Base-by-base conservation (phyloP, 2,329 filamentous ascomycete species). In the Scopulariopsis brevicaulis region DNA sequence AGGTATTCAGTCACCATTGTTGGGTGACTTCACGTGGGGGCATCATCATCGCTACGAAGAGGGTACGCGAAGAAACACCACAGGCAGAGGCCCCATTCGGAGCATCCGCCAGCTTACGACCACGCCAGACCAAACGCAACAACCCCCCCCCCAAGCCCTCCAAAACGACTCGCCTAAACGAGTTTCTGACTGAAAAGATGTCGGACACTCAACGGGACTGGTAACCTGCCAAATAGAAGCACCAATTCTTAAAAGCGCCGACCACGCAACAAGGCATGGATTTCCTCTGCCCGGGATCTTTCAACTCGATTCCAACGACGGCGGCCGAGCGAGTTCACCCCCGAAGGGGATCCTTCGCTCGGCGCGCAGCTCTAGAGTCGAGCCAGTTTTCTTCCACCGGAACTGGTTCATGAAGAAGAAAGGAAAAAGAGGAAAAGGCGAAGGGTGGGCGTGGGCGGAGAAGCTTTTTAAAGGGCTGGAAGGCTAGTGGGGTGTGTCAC, bases 151-250 rank as follows among this genome's bases (percentile, higher is more conserved):
- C 24, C 22, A 24, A 8, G n/a, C 25, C 24, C 51, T 15, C 20
- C 24, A 25, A 15, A 15, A n/a, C n/a, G 10, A 51, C 60, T 64
- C 37, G n/a, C 8, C 28, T 46, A 18, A n/a, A 12, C 46, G 8
- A 50, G 22, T 46, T n/a, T n/a, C 18, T 46, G 40, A 25, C 12
- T 15, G 18, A 24, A 54, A 61, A 63, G 50, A 79, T 82, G 79
- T 83, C 77, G 80, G 77, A 71, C 76, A 76, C 80, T 81, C 78
- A 82, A 84, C 81, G 81, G 81, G 79, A 83, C 77, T 77, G 79
- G 75, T 75, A 74, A 78, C 57, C 53, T 61, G 56, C 60, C 37
- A 50, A 55, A 54, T 46, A 73, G 77, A 80, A 73, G 80, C 77
- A 72, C 76, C 79, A 82, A 83, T 84, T 83, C 80, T 83, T 83